phyloP scores from a whole-genome alignment of 129 eudicot species.

The Flaveria ramosissima region DNA sequence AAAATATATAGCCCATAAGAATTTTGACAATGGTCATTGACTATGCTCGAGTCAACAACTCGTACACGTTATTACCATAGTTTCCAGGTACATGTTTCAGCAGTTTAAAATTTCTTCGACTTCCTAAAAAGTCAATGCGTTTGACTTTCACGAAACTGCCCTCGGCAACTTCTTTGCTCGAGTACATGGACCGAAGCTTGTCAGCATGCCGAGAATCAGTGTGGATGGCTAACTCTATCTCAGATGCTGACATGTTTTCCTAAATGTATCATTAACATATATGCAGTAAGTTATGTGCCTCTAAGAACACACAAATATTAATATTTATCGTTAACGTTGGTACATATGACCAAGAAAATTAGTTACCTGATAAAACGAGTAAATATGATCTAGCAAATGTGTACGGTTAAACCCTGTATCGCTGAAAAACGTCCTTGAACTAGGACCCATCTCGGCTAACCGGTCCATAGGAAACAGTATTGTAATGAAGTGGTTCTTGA shows the following conservation, averaged over 20 bases:
- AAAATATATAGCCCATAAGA: background rate
- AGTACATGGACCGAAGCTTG: slow-evolving; percentile 64
- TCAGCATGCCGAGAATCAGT: slow-evolving; percentile 93
- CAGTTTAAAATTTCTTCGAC: slow-evolving; percentile 86
- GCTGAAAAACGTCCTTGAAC: slow-evolving; percentile 82
- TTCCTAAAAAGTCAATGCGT: slow-evolving; percentile 80
- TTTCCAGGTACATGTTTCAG: slow-evolving; percentile 75
- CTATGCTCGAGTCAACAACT: slow-evolving; percentile 68
- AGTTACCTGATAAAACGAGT: slow-evolving; percentile 81
- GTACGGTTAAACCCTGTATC: slow-evolving; percentile 72
- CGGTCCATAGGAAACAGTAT: slow-evolving; percentile 86
- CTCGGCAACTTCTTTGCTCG: slow-evolving; percentile 57
- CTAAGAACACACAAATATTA: background rate
- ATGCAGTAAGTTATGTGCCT: background rate
- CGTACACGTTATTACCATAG: slow-evolving; percentile 62
- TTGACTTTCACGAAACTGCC: slow-evolving; percentile 53
- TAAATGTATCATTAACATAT: slow-evolving; percentile 15
- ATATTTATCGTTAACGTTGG: background rate
- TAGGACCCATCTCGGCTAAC: slow-evolving; percentile 79
- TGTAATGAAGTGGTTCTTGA: slow-evolving; percentile 68
- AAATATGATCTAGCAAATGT: slow-evolving; percentile 67
- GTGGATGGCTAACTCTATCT: slow-evolving; percentile 84
- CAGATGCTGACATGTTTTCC: slow-evolving; percentile 73
- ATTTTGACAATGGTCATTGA: slow-evolving; percentile 6
- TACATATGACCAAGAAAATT: background rate